These are phyloP conservation scores for Acephala macrosclerotiorum DNA, from an alignment of 2,329 filamentous ascomycete species.

Conservation along the genomic window DNA sequence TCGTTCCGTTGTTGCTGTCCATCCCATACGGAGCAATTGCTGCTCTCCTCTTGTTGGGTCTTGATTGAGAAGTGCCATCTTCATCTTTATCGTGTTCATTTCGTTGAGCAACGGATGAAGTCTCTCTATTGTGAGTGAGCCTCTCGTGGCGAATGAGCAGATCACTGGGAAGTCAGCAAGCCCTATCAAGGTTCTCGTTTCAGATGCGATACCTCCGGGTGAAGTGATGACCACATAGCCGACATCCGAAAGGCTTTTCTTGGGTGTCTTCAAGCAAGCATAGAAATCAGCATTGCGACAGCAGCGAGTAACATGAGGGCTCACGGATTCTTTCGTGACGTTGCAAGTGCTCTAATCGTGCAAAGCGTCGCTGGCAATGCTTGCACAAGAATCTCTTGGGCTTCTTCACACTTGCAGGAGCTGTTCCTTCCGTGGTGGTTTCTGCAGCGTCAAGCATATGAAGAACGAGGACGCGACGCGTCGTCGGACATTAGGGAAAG, in stretches of 20 bases:
- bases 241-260: constrained; percentile 69
- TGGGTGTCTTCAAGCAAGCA: constrained; percentile 56
- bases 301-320: neutral
- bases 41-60: constrained; percentile 15
- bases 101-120: constrained; percentile 2
- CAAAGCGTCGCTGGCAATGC: constrained; percentile 69
- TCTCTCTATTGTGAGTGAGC: constrained; percentile 56
- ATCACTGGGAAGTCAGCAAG: constrained; percentile 61
- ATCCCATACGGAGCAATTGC: constrained; percentile 5
- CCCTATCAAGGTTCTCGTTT: neutral
- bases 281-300: neutral
- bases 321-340: constrained; percentile 64
- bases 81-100: constrained; percentile 2
- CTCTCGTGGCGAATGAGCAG: constrained; percentile 70
- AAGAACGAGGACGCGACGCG: neutral
- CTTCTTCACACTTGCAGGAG: constrained; percentile 10
- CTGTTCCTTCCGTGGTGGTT: neutral
- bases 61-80: neutral
- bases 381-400: constrained; percentile 51
- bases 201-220: constrained; percentile 61
- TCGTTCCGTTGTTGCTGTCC: neutral
- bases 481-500: neutral
- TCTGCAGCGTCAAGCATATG: neutral
- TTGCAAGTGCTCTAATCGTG: constrained; percentile 70
- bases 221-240: constrained; percentile 66